Evolutionary conservation across 169 alveolate genomes (phyloP), one percentile per base, ranked within the genome.

Genomic region (Ichthyophthirius multifiliis): DNA sequence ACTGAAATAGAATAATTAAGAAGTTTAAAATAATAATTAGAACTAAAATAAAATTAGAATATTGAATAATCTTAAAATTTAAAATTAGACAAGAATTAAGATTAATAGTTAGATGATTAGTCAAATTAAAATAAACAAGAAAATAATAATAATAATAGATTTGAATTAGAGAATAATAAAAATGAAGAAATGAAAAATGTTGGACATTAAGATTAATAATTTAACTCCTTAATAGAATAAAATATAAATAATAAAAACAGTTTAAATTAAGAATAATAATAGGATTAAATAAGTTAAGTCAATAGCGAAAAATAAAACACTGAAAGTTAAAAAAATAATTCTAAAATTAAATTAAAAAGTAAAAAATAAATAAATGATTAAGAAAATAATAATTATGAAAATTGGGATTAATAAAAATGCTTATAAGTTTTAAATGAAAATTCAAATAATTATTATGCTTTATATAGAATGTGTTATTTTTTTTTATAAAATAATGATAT

Each of bases 401-500:
- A 46, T 35, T 41, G 23, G 44, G 73, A 73, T 27, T 9, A 73
- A 35, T 88, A 86, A 44, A 65, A 86, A 63, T 90, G 94, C 74
- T 20, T 32, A 74, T 31, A 67, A 18, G 74, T 32, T 47, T 67
- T 90, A 2, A 30, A 74, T 18, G 85, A 83, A 10, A 74, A 83
- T 37, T 78, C 85, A 6, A 62, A 83, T 1, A 65, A 82, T 44
- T 48, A 75, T 1, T 74, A 73, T 32, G 92, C 94, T 20, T n/a
- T 44, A 6, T 82, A 74, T 35, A 83, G 91, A 74, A 73, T 86
- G 13, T 90, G 87, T n/a, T 13, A 65, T 7, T 23, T 86, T 23
- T 47, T 47, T n/a, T 76, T 83, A n/a, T n/a, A n/a, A n/a, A n/a
- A n/a, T n/a, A n/a, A n/a, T 16, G 84, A 84, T 18, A 37, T 84